These are phyloP conservation scores for Aureobasidium sp. DNA, from an alignment of 2,329 filamentous ascomycete genomes.

Conservation along the genomic window DNA sequence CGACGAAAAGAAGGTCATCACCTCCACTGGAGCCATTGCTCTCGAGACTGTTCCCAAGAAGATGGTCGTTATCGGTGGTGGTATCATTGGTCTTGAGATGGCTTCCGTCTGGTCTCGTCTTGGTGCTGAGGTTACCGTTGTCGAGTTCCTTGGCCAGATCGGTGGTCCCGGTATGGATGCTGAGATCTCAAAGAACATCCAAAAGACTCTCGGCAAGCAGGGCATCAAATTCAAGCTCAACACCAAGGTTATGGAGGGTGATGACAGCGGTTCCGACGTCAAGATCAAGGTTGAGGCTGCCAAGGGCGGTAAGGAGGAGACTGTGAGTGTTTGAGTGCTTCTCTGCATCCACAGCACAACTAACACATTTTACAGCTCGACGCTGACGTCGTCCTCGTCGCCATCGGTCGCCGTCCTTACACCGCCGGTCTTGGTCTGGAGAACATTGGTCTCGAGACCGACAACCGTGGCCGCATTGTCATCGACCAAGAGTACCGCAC, in stretches of 20 bases:
- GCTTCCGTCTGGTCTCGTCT: slow-evolving; percentile 92
- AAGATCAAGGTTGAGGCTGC: slow-evolving; percentile 82
- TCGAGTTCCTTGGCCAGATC: slow-evolving; percentile 93
- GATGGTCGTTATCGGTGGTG: slow-evolving; percentile 94
- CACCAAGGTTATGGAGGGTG: slow-evolving; percentile 88
- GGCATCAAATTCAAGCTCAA: slow-evolving; percentile 97
- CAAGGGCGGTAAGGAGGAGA: slow-evolving; percentile 93
- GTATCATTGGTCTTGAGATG: slow-evolving; percentile 99
- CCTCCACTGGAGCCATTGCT: slow-evolving; percentile 88
- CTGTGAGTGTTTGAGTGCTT: slow-evolving; percentile 48
- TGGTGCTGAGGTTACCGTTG: slow-evolving; percentile 89
- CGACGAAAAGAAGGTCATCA: slow-evolving; percentile 95
- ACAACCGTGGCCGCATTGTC: slow-evolving; percentile 88
- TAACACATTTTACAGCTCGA: slow-evolving; percentile 56
- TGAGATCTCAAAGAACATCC: slow-evolving; percentile 82
- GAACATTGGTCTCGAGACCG: slow-evolving; percentile 84
- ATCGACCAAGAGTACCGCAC: slow-evolving; percentile 99
- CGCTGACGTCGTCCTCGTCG: slow-evolving; percentile 90
- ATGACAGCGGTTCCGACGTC: slow-evolving; percentile 68
- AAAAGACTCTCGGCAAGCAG: slow-evolving; percentile 93
- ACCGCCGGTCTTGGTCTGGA: slow-evolving; percentile 86
- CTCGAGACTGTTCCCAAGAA: slow-evolving; percentile 88
- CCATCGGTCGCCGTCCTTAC: slow-evolving; percentile 93
- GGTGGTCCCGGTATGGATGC: slow-evolving; percentile 95
- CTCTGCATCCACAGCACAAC: not conserved